phyloP scores from a whole-genome alignment of 148 eudicot genomes.

The Persicaria maculosa region DNA sequence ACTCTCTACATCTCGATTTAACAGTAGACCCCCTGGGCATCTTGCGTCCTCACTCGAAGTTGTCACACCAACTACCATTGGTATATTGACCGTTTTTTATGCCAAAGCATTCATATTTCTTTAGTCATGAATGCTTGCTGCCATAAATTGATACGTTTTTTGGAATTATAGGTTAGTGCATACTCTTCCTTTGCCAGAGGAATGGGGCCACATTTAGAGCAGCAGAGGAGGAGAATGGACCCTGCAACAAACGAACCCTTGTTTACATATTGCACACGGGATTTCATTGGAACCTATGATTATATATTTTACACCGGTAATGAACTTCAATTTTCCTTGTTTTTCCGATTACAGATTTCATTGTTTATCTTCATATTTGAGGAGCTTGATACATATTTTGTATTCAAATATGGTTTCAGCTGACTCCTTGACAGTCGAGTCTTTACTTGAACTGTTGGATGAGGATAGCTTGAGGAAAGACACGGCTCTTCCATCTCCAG shows the following conservation, averaged over 20 bases:
- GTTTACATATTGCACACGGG: slow-evolving; percentile 59
- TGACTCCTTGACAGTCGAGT: slow-evolving; percentile 67
- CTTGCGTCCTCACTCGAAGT: slow-evolving; percentile 44
- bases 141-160: neutral
- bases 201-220: slow-evolving; percentile 42
- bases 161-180: slow-evolving; percentile 45
- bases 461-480: slow-evolving; percentile 62
- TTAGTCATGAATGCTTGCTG: neutral
- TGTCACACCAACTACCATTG: slow-evolving; percentile 57
- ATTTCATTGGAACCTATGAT: slow-evolving; percentile 61
- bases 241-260: slow-evolving; percentile 58
- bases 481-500: slow-evolving; percentile 83
- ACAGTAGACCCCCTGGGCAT: slow-evolving; percentile 54
- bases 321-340: neutral
- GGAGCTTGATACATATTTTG: neutral
- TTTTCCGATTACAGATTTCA: neutral
- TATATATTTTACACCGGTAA: slow-evolving; percentile 92
- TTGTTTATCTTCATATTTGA: neutral
- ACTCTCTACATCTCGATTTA: slow-evolving; percentile 49
- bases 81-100: slow-evolving; percentile 18
- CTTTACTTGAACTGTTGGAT: slow-evolving; percentile 76
- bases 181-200: slow-evolving; percentile 67
- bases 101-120: neutral
- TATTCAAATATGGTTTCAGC: slow-evolving; percentile 29
- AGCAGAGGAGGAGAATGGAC: slow-evolving; percentile 57